Evolutionary conservation across 495 filamentous ascomycete genomes (phyloP).

Genomic region (Pyrenula massariospora): DNA sequence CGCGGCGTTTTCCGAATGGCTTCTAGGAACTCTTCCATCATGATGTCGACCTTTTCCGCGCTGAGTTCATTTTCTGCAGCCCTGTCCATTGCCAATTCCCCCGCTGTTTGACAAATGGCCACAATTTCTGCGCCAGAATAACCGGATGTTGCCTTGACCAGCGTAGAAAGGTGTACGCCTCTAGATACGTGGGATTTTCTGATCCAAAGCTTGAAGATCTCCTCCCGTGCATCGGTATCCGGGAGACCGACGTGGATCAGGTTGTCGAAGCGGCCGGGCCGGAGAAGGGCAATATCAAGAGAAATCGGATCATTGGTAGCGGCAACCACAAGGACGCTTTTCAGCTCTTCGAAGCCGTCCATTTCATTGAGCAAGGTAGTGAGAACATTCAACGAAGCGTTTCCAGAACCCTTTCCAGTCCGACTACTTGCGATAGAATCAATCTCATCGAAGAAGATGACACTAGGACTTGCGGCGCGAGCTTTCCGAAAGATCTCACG

Average conservation of each 20-base stretch:
- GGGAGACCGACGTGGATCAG: slow-evolving; percentile 87
- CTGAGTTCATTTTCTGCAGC: background rate
- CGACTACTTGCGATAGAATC: slow-evolving; percentile 80
- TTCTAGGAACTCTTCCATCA: background rate
- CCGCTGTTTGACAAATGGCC: slow-evolving; percentile 61
- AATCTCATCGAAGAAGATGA: slow-evolving; percentile 98
- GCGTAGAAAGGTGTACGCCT: slow-evolving; percentile 52
- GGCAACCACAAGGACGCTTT: slow-evolving; percentile 80
- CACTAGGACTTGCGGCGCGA: slow-evolving; percentile 72
- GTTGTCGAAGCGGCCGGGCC: slow-evolving; percentile 79
- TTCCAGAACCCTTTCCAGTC: slow-evolving; percentile 32
- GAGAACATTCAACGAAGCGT: slow-evolving; percentile 63
- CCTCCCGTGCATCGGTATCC: slow-evolving; percentile 57
- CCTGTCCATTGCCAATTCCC: slow-evolving; percentile 40
- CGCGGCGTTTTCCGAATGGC: background rate
- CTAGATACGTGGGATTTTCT: slow-evolving; percentile 45
- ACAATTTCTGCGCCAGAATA: slow-evolving; percentile 86
- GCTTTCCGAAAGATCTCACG: slow-evolving; percentile 84
- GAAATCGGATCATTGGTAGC: slow-evolving; percentile 86
- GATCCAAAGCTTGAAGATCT: slow-evolving; percentile 62
- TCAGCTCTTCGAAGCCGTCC: slow-evolving; percentile 82
- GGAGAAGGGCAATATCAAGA: slow-evolving; percentile 76
- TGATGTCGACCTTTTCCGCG: background rate
- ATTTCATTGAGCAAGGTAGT: slow-evolving; percentile 92
- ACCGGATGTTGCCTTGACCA: slow-evolving; percentile 66